Conservation (phyloP, 2,329 filamentous ascomycete genomes). For the Apiospora pterosperma region DNA sequence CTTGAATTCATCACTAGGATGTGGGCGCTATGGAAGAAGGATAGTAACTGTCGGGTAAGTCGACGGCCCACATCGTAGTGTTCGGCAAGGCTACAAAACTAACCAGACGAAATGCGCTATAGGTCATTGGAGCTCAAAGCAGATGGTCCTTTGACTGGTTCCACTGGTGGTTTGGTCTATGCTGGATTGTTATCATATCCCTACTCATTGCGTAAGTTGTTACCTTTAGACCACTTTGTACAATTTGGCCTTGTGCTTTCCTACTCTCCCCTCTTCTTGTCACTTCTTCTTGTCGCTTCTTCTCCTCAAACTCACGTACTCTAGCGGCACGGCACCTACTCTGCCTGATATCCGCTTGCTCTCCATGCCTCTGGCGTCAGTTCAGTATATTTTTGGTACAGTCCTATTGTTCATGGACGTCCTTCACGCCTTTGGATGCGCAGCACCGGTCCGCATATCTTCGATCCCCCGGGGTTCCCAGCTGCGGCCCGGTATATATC, state of each 20-base stretch:
- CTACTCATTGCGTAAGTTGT: constrained; percentile 47
- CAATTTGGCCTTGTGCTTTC: too few relatives aligned
- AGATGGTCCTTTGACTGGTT: constrained; percentile 48
- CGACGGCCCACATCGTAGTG: too few relatives aligned
- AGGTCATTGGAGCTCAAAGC: constrained; percentile 19
- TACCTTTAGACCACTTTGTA: too few relatives aligned
- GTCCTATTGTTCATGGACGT: constrained; percentile 47
- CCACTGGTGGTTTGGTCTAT: constrained; percentile 53
- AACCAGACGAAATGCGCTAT: neutral
- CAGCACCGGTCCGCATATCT: constrained; percentile 47
- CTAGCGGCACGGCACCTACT: too few relatives aligned
- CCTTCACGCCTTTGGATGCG: constrained; percentile 39
- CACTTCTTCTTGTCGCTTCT: too few relatives aligned
- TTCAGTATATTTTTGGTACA: constrained; percentile 48
- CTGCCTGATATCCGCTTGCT: constrained; percentile 45
- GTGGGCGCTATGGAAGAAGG: constrained; percentile 49
- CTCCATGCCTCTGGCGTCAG: constrained; percentile 47
- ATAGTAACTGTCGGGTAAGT: constrained; percentile 48
- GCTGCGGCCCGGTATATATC: constrained; percentile 50
- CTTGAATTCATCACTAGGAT: constrained; percentile 49
- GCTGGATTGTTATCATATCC: constrained; percentile 54
- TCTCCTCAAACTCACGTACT: too few relatives aligned
- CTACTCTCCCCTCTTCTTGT: too few relatives aligned
- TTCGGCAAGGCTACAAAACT: constrained; percentile 31
- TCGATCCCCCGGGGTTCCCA: constrained; percentile 47